A percentile compares a stretch with the other conserved stretches of the same genome.
Evolutionary conservation across 2,329 filamentous ascomycete species (phyloP).

Genomic region (Monilinia polystroma): DNA sequence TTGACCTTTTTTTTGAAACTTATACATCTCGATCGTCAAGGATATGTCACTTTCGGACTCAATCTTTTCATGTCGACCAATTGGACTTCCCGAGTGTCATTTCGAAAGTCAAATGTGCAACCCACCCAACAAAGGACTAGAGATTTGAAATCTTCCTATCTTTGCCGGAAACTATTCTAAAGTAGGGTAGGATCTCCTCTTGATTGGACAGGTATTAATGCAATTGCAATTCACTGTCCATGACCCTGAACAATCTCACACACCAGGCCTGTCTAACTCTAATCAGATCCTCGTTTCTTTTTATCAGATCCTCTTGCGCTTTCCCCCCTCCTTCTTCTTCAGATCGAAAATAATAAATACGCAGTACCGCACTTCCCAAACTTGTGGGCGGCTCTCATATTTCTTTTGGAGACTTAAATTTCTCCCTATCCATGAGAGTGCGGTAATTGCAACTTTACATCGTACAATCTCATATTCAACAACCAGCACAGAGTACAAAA

Average conservation of each 20-base stretch:
- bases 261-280: neutral
- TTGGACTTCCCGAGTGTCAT: constrained; percentile 4
- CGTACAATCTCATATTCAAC: neutral
- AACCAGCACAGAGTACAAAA: neutral
- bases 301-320: constrained; percentile 22
- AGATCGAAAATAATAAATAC: neutral
- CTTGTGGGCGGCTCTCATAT: neutral
- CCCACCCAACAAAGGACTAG: neutral
- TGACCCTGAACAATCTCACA: no score
- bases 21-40: neutral
- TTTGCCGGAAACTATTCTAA: neutral
- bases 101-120: neutral
- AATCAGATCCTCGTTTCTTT: constrained; percentile 22
- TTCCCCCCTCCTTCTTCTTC: neutral
- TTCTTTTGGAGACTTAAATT: neutral
- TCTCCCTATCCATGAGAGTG: neutral
- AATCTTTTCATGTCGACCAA: constrained; percentile 3
- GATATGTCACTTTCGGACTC: neutral
- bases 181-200: no score
- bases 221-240: no score
- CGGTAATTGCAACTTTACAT: neutral
- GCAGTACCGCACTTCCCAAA: no score
- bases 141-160: neutral
- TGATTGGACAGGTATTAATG: no score
- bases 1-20: neutral